Evolutionary conservation across 176 grass and related monocot species (phyloP).

Genomic region (Cymbopogon citratus): DNA sequence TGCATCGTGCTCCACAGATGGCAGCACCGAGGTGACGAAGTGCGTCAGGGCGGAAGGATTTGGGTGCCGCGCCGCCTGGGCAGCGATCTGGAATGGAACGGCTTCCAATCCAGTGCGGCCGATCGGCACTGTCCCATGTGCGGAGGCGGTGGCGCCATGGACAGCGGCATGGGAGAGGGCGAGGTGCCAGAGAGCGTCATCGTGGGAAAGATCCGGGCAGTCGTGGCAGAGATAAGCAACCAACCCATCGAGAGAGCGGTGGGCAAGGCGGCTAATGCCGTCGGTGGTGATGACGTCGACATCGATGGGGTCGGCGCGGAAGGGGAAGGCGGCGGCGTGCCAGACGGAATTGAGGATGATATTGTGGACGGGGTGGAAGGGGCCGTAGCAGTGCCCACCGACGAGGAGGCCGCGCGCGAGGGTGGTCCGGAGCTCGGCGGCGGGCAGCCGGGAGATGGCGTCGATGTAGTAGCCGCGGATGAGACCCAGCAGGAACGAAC

Average conservation of each 20-base stretch:
- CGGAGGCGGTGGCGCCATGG: background rate
- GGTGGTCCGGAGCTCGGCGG: background rate
- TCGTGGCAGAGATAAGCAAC: background rate
- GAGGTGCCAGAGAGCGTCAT: conserved; percentile 27
- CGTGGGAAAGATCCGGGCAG: background rate
- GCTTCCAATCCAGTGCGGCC: background rate
- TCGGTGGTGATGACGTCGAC: background rate
- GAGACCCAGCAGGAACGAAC: background rate
- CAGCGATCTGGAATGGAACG: background rate
- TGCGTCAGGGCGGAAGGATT: background rate
- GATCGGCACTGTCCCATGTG: background rate
- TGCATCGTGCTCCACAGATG: background rate
- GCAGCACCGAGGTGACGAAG: background rate
- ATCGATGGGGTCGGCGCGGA: background rate
- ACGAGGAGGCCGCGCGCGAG: background rate
- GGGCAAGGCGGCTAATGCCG: background rate
- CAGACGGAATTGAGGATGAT: conserved; percentile 22
- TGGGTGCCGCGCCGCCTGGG: background rate
- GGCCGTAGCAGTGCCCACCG: background rate
- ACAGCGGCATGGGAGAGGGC: background rate
- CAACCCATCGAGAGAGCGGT: conserved; percentile 18
- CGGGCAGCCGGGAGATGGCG: background rate
- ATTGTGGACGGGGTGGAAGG: background rate
- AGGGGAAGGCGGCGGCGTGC: conserved; percentile 14
- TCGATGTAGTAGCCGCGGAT: background rate